These are phyloP conservation scores for Middelhovenomyces tepae DNA, from an alignment of 805 yeast species.

Conservation along the genomic window DNA sequence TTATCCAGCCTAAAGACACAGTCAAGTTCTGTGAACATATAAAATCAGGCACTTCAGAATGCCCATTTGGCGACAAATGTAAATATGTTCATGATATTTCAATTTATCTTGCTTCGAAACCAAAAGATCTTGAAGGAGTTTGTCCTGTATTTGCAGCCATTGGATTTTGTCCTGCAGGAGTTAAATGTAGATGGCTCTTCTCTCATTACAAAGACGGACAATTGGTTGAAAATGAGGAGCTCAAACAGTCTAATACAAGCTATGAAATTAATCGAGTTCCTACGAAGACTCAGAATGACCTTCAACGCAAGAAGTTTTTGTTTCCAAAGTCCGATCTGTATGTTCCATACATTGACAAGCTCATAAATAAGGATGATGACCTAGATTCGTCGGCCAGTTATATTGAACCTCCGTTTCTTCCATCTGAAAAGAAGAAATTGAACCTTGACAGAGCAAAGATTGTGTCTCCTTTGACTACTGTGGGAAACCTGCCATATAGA, in stretches of 20 bases:
- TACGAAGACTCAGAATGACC: slow-evolving; percentile 34
- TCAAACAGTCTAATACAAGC: slow-evolving; percentile 29
- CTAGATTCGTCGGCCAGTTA: slow-evolving; percentile 37
- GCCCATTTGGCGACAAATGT: slow-evolving; percentile 64
- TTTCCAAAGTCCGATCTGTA: slow-evolving; percentile 51
- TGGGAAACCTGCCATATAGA: slow-evolving; percentile 93
- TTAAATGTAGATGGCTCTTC: slow-evolving; percentile 84
- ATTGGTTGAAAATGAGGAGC: slow-evolving; percentile 37
- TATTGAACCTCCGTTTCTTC: slow-evolving; percentile 64
- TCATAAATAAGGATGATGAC: slow-evolving; percentile 27
- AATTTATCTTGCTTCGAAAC: slow-evolving; percentile 55
- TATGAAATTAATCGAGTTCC: slow-evolving; percentile 59
- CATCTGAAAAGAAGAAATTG: slow-evolving; percentile 73
- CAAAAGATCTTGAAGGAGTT: slow-evolving; percentile 58
- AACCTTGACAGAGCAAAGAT: slow-evolving; percentile 69
- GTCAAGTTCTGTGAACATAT: slow-evolving; percentile 55
- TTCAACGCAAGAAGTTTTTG: slow-evolving; percentile 55
- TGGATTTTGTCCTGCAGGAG: slow-evolving; percentile 89
- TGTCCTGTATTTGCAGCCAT: slow-evolving; percentile 80
- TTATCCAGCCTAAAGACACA: slow-evolving; percentile 57
- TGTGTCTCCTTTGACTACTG: slow-evolving; percentile 93
- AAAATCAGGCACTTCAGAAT: slow-evolving; percentile 21
- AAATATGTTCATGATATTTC: slow-evolving; percentile 67
- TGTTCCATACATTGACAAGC: slow-evolving; percentile 54
- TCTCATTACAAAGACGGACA: slow-evolving; percentile 47